Conservation (phyloP, 2,329 filamentous ascomycete species). For the Hawksworthiomyces lignivorus region DNA sequence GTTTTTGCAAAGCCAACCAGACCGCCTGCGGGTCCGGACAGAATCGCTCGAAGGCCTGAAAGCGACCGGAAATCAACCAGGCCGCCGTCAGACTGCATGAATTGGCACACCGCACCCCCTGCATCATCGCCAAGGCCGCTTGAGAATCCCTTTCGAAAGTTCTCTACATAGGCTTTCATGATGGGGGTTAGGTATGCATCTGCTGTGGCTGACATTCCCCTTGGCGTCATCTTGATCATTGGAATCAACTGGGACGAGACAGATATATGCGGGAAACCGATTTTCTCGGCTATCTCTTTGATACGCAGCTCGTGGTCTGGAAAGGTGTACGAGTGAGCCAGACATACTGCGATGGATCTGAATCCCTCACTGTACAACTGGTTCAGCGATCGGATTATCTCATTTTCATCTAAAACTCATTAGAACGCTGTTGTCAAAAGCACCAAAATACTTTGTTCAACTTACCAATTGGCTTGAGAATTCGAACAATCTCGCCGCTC, state of each 20-base stretch:
- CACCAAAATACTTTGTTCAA: no score
- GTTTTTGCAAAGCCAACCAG: slow-evolving; percentile 69
- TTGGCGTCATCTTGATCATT: slow-evolving; percentile 61
- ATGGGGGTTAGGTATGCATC: slow-evolving; percentile 68
- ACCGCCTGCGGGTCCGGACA: slow-evolving; percentile 63
- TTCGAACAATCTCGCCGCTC: no score
- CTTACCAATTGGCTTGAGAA: no score
- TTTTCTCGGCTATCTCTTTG: slow-evolving; percentile 7
- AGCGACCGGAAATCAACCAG: slow-evolving; percentile 14
- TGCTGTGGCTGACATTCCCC: slow-evolving; percentile 62
- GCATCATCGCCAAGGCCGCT: no score
- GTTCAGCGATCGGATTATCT: no score
- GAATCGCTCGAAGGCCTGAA: slow-evolving; percentile 42
- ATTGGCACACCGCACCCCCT: slow-evolving; percentile 52
- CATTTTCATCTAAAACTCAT: no score
- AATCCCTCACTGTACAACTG: slow-evolving; percentile 55
- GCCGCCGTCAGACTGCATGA: slow-evolving; percentile 60
- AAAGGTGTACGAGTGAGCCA: slow-evolving; percentile 15
- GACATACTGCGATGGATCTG: slow-evolving; percentile 28
- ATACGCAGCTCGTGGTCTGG: slow-evolving; percentile 15
- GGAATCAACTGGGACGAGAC: slow-evolving; percentile 9
- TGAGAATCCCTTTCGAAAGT: slow-evolving; percentile 59
- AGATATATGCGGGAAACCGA: slow-evolving; percentile 6
- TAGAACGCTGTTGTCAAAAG: no score
- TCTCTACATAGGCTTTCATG: slow-evolving; percentile 62